A percentile compares a stretch with the other conserved stretches of the same genome.
These are phyloP conservation scores for Curvularia verruculosa DNA, from an alignment of 2,329 filamentous ascomycete genomes.

Conservation along the genomic window DNA sequence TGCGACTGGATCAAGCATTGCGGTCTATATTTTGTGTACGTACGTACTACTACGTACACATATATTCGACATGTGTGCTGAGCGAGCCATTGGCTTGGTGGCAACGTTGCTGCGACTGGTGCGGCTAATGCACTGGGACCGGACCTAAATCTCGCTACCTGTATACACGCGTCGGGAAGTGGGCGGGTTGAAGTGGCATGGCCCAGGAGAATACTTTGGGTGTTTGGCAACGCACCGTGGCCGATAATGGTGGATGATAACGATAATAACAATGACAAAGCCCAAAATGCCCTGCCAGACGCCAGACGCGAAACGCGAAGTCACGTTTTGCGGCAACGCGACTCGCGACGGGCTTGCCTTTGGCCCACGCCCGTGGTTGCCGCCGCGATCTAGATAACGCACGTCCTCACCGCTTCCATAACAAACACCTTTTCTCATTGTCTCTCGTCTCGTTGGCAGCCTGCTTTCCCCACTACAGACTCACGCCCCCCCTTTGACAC, in stretches of 20 bases:
- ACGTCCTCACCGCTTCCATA: conserved; percentile 31
- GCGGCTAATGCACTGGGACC: conserved; percentile 13
- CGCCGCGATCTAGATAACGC: conserved; percentile 28
- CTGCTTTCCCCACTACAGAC: conserved; percentile 4
- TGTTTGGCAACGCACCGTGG: not conserved
- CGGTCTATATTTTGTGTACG: too few species aligned
- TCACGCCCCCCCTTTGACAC: conserved; percentile 7
- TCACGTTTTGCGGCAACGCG: conserved; percentile 21
- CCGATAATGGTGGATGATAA: too few species aligned
- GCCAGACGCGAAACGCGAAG: conserved; percentile 23
- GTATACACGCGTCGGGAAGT: not conserved
- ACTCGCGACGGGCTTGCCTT: not conserved
- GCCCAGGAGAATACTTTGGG: not conserved
- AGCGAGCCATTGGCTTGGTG: not conserved
- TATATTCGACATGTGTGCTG: too few species aligned
- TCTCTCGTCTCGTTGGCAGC: conserved; percentile 11
- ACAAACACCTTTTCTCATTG: conserved; percentile 26
- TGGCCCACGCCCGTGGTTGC: conserved; percentile 24
- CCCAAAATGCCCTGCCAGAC: too few species aligned
- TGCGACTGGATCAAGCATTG: not conserved
- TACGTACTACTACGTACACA: too few species aligned
- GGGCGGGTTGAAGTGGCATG: not conserved
- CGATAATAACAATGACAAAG: not conserved
- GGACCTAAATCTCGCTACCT: conserved; percentile 8
- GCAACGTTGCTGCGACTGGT: conserved; percentile 5